phyloP scores from a whole-genome alignment of 306 rosid genomes.

The Amphicarpaea edgeworthii region DNA sequence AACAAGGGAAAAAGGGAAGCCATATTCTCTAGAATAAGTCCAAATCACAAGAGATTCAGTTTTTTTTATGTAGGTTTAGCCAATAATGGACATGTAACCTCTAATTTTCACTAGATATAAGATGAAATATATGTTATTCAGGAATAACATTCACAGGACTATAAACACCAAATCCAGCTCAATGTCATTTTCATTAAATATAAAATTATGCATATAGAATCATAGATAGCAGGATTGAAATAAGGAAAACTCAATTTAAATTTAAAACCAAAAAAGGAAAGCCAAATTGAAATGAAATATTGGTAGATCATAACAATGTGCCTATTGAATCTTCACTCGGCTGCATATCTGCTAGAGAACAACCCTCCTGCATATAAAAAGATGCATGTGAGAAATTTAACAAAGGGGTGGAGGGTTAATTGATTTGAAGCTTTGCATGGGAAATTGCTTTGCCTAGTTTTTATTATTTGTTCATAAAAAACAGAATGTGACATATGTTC shows the following conservation, averaged over 20 bases:
- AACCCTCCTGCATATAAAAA: constrained; percentile 42
- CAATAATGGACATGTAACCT: constrained; percentile 24
- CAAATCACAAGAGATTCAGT: constrained; percentile 9
- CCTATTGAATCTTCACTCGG: constrained; percentile 33
- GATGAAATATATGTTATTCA: constrained; percentile 5
- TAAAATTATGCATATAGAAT: background rate
- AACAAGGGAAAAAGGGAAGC: constrained; percentile 23
- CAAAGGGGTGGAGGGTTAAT: background rate
- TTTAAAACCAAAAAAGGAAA: constrained; percentile 19
- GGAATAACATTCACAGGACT: constrained; percentile 23
- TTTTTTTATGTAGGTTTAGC: constrained; percentile 7
- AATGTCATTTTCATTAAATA: background rate
- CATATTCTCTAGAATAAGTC: constrained; percentile 21
- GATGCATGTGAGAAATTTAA: constrained; percentile 28
- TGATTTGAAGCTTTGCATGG: constrained; percentile 9
- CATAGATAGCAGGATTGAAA: constrained; percentile 39
- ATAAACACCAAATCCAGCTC: background rate
- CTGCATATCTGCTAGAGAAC: constrained; percentile 32
- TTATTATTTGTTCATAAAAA: constrained; percentile 10
- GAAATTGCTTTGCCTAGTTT: background rate
- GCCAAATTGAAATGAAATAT: constrained; percentile 34
- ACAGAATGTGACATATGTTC: constrained; percentile 2
- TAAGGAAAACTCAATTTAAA: constrained; percentile 6
- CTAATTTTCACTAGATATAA: constrained; percentile 16
- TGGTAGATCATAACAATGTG: constrained; percentile 41